Base-by-base conservation (phyloP, 106 monocot species). In the Allium cepa region DNA sequence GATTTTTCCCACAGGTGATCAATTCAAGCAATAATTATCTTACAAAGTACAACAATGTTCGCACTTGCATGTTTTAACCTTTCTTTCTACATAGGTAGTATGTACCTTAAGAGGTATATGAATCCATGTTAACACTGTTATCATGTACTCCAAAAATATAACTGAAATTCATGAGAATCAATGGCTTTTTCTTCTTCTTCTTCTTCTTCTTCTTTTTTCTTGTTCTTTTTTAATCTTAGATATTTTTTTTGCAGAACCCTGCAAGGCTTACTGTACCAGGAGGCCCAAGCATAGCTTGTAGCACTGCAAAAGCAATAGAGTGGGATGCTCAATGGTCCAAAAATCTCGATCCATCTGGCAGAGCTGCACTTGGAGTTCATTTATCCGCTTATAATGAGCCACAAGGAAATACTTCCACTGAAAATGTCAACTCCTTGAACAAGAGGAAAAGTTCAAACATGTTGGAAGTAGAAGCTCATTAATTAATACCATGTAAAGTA, bases 231-330 rank as follows among this genome's bases (percentile, higher is more conserved):
- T 18, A 9, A 18, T 16, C 57, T 48, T 15, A 22, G 12, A 1
- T 22, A 22, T 22, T 17, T 49, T 12, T 58, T 17, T 17, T 67
- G 72, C 76, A 90, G 90, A 87, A 90, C 27, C 81, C 90, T 56
- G 86, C 90, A 18, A 83, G 86, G 62, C 18, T 84, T 63, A 87
- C 78, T 5, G 83, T 90, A 36, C 90, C 86, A 3, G 86, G 86
- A 46, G 90, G 90, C 9, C 83, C 83, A 14, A 90, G 90, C 64
- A 56, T 90, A n/a, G 90, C 90, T 8, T 90, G 90, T 71, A 90
- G 90, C 83, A 90, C 90, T 2, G 81, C 90, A 3, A 79, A 78
- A 59, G 90, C 90, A 9, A 73, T 90, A 28, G 87, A 83, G 60
- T 90, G 90, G 90, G 90, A 86, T 47, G 73, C 75, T 28, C 73